These are phyloP conservation scores for Zizania latifolia DNA, from an alignment of 176 grass and related monocot species.

Conservation along the genomic window DNA sequence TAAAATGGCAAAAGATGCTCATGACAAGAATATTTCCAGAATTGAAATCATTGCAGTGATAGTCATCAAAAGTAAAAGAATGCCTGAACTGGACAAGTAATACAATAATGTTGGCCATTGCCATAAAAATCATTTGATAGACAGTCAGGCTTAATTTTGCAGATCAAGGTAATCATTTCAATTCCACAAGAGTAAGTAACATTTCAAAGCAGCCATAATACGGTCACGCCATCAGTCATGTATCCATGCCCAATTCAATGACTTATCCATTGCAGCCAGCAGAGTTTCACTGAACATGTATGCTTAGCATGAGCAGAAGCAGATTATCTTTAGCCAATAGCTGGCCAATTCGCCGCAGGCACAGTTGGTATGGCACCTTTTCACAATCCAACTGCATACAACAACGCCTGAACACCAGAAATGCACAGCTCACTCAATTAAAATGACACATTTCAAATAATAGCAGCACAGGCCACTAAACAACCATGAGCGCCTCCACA, in stretches of 20 bases:
- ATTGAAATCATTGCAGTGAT: slow-evolving; percentile 15
- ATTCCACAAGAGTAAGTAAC: background rate
- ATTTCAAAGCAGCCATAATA: background rate
- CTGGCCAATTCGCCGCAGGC: slow-evolving; percentile 77
- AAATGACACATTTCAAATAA: background rate
- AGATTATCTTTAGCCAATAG: background rate
- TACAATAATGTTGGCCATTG: background rate
- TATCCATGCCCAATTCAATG: background rate
- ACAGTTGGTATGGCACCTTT: slow-evolving; percentile 83
- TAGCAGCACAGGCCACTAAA: background rate
- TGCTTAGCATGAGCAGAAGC: background rate
- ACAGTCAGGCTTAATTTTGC: background rate
- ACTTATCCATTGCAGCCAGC: background rate
- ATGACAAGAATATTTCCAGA: background rate
- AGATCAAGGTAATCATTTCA: background rate
- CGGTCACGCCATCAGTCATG: background rate
- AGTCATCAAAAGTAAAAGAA: background rate
- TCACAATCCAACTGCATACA: slow-evolving; percentile 83
- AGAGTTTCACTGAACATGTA: background rate
- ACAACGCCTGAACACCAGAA: slow-evolving; percentile 51
- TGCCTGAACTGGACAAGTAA: background rate
- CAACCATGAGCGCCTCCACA: background rate
- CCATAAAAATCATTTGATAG: background rate
- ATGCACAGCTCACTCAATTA: background rate
- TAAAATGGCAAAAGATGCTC: background rate